These are phyloP conservation scores for Malassezia dermatis DNA, from an alignment of 1,284 basidiomycete genomes.

Conservation along the genomic window DNA sequence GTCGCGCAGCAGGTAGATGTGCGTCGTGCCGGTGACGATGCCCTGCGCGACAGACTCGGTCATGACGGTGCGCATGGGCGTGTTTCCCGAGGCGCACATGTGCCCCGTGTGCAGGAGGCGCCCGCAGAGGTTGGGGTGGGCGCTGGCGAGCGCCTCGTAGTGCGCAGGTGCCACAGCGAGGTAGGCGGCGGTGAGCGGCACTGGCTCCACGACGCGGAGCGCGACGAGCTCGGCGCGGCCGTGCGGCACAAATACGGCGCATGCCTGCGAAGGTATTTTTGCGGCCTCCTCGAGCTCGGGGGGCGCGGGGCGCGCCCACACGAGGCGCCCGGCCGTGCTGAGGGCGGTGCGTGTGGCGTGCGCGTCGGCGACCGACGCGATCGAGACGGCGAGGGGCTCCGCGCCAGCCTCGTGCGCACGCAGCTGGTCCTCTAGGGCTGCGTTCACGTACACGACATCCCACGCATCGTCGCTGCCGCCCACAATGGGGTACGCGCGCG, in stretches of 20 bases:
- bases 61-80: slow-evolving; percentile 18
- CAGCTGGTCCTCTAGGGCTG: slow-evolving; percentile 8
- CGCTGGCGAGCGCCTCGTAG: slow-evolving; percentile 19
- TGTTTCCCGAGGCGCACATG: slow-evolving; percentile 13
- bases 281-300: slow-evolving; percentile 10
- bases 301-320: slow-evolving; percentile 8
- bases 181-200: slow-evolving; percentile 25
- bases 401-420: background rate
- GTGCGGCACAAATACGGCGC: slow-evolving; percentile 2
- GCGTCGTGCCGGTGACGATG: slow-evolving; percentile 21
- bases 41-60: slow-evolving; percentile 39
- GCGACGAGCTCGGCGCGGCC: slow-evolving; percentile 1
- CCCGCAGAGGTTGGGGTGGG: slow-evolving; percentile 18
- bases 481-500: slow-evolving; percentile 5
- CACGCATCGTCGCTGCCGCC: background rate
- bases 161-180: slow-evolving; percentile 22
- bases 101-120: slow-evolving; percentile 27
- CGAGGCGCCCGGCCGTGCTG: background rate
- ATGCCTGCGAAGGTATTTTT: background rate
- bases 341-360: background rate
- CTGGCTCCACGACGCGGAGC: slow-evolving; percentile 8
- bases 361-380: background rate
- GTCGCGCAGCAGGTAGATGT: slow-evolving; percentile 23
- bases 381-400: slow-evolving; percentile 2
- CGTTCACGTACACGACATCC: slow-evolving; percentile 12